These are phyloP conservation scores for Wickerhamia fluorescens DNA, from an alignment of 805 yeast genomes.

Conservation along the genomic window DNA sequence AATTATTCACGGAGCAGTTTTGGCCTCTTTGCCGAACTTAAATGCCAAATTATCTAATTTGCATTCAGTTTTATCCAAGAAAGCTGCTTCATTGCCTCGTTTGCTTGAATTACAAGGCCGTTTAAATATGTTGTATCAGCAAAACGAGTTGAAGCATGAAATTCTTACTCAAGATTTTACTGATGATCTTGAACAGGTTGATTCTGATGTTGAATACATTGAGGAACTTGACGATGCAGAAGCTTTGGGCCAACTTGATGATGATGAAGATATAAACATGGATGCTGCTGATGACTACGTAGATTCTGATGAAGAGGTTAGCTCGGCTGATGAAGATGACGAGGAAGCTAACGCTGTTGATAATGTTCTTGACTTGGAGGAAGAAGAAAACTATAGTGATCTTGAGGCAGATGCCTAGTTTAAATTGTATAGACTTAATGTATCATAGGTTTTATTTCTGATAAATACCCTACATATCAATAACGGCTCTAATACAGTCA, in stretches of 20 bases:
- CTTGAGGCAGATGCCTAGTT: slow-evolving; percentile 10
- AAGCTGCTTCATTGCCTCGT: slow-evolving; percentile 42
- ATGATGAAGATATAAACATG: slow-evolving; percentile 12
- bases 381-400: slow-evolving; percentile 15
- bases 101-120: slow-evolving; percentile 46
- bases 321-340: slow-evolving; percentile 14
- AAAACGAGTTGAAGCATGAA: slow-evolving; percentile 35
- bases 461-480: slow-evolving; percentile 33
- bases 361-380: slow-evolving; percentile 12
- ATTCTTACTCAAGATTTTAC: slow-evolving; percentile 25
- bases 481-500: slow-evolving; percentile 88
- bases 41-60: slow-evolving; percentile 35
- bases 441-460: not conserved
- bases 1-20: slow-evolving; percentile 47
- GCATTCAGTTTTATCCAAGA: slow-evolving; percentile 41
- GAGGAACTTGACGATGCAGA: slow-evolving; percentile 58
- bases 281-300: slow-evolving; percentile 12
- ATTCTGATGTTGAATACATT: slow-evolving; percentile 58
- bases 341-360: slow-evolving; percentile 8
- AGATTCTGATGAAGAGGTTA: slow-evolving; percentile 15
- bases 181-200: slow-evolving; percentile 17
- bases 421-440: slow-evolving; percentile 1
- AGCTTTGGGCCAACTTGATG: slow-evolving; percentile 11
- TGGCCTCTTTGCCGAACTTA: slow-evolving; percentile 41
- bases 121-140: slow-evolving; percentile 40